Base-by-base conservation (phyloP, 495 filamentous ascomycete genomes). In the Hypomontagnella submonticulosa region DNA sequence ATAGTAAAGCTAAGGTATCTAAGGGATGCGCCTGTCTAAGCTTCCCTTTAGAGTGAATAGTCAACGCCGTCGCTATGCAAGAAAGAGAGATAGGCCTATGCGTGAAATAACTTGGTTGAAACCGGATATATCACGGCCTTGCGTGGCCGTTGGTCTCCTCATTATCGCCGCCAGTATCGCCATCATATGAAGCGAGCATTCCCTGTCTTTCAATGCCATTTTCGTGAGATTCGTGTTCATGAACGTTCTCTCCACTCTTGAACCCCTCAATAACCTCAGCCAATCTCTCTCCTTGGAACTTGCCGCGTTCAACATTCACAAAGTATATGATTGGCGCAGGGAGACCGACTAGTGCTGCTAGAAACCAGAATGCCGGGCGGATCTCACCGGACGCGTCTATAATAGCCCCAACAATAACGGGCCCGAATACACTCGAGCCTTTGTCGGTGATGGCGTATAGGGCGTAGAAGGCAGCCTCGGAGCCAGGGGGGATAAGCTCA, bases 401-500 rank as follows among this genome's bases (percentile, higher is more conserved):
- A 57, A 99, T 93, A 0, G 87, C 85, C 3, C 95, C 95, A 1
- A 98, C 96, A 71, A 99, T 94, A 2, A 92, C 89, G 4, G 95
- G 95, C 0, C 95, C 95, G 73, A 99, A 97, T 13, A 99, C 81
- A 71, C 91, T 95, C 5, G 90, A 95, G 16, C 95, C 95, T 76
- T 99, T 99, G 71, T 99, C 95, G 11, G 95, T 99, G 61, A 99
- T 97, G 4, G 95, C 94, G 68, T 97, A 99, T 1, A 99, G 84
- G 0, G 95, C 93, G 75, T 94, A 99, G 73, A 99, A 99, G 0
- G 95, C 92, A 1, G 95, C 92, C 78, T 99, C 95, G 18, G 88
- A 95, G 9, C 95, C 95, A 0, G 93, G 92, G 18, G 95, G 95
- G 66, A 99, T 87, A 33, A 99, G 82, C 73, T 97, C 92, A 18